These are phyloP conservation scores for Aaosphaeria pasadenensis DNA, from an alignment of 2,329 filamentous ascomycete genomes.

Conservation along the genomic window DNA sequence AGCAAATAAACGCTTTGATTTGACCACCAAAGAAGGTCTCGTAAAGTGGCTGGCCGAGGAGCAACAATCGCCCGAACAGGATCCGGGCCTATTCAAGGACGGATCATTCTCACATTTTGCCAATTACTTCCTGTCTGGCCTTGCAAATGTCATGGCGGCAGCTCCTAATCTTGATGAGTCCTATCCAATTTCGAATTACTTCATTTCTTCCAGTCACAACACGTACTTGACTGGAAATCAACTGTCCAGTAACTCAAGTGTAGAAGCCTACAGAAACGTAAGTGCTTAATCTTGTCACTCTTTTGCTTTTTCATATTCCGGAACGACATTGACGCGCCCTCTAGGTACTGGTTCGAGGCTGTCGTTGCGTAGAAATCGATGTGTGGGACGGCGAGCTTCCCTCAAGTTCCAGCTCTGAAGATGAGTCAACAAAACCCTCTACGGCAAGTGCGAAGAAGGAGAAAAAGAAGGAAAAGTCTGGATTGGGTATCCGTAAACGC, in stretches of 20 bases:
- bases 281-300: constrained; percentile 20
- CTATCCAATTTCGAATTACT: constrained; percentile 80
- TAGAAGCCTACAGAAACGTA: constrained; percentile 74
- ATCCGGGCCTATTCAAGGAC: constrained; percentile 23
- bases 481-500: constrained; percentile 32
- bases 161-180: constrained; percentile 54
- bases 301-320: too few species aligned
- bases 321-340: background rate
- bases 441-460: constrained; percentile 17
- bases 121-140: constrained; percentile 46
- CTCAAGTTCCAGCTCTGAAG: constrained; percentile 39
- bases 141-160: constrained; percentile 45
- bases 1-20: constrained; percentile 24
- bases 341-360: constrained; percentile 70
- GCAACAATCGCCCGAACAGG: constrained; percentile 20
- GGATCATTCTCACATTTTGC: constrained; percentile 31
- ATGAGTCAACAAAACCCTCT: constrained; percentile 20
- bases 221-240: constrained; percentile 90
- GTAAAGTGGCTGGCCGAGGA: constrained; percentile 29
- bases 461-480: constrained; percentile 27
- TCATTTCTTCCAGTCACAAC: constrained; percentile 92
- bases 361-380: constrained; percentile 91
- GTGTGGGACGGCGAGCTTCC: constrained; percentile 75
- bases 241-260: constrained; percentile 71
- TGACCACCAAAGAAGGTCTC: constrained; percentile 28